phyloP scores from a whole-genome alignment of 352 stramenopile genomes.

The Pythium apleroticum region DNA sequence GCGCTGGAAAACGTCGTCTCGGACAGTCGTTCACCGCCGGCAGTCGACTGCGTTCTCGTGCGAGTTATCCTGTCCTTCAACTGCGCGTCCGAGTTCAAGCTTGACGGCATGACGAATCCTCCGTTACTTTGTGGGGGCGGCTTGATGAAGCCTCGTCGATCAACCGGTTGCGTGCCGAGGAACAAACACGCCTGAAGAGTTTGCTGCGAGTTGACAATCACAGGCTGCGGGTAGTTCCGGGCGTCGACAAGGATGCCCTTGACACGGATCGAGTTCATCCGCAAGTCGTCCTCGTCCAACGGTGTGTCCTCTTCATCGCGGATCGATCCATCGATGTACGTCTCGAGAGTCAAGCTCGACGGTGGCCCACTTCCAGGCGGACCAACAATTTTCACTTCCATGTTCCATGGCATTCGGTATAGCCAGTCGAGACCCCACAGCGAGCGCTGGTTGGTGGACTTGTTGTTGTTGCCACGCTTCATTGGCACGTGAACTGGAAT shows the following conservation, averaged over 20 bases:
- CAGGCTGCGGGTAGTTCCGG: constrained; percentile 82
- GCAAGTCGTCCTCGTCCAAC: constrained; percentile 74
- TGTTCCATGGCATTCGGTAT: constrained; percentile 91
- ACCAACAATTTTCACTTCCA: constrained; percentile 90
- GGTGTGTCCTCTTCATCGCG: constrained; percentile 66
- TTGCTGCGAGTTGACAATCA: constrained; percentile 86
- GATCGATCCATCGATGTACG: constrained; percentile 84
- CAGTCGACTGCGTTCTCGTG: constrained; percentile 51
- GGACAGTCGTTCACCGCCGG: constrained; percentile 61
- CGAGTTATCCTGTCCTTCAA: constrained; percentile 48
- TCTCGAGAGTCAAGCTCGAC: constrained; percentile 87
- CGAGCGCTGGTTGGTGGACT: constrained; percentile 60
- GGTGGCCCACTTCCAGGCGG: constrained; percentile 80
- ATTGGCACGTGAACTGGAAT: constrained; percentile 86
- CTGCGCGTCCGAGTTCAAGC: constrained; percentile 54
- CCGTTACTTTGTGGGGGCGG: constrained; percentile 85
- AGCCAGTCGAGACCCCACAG: constrained; percentile 87
- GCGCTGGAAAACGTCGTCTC: constrained; percentile 47
- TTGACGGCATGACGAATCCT: constrained; percentile 70
- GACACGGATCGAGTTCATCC: constrained; percentile 86
- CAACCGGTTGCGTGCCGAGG: constrained; percentile 80
- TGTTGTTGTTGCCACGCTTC: constrained; percentile 70
- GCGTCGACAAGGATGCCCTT: constrained; percentile 88
- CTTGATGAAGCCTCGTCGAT: constrained; percentile 84
- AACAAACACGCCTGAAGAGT: constrained; percentile 87